Conservation (phyloP, 768 basidiomycete genomes). For the Chiua virens region DNA sequence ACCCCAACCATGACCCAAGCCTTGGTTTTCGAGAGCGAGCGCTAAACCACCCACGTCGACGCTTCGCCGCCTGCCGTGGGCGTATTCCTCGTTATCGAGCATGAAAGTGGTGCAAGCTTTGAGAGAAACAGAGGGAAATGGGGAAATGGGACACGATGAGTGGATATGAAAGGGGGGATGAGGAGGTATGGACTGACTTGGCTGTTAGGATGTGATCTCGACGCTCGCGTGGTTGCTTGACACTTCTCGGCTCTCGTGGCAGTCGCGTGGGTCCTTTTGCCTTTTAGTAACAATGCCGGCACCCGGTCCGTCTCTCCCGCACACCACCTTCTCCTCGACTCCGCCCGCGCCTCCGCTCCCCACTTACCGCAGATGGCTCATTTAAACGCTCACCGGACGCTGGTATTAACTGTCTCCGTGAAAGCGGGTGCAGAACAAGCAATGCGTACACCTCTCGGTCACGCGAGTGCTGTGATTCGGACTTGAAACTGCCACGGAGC, state of each 20-base stretch:
- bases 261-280: slow-evolving; percentile 28
- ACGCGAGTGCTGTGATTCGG: too few species aligned
- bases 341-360: too few species aligned
- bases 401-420: too few species aligned
- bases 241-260: slow-evolving; percentile 37
- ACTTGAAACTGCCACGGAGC: too few species aligned
- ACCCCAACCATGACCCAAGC: slow-evolving; percentile 72
- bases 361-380: too few species aligned
- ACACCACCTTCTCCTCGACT: background rate
- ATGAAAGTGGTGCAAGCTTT: slow-evolving; percentile 7
- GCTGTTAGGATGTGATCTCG: slow-evolving; percentile 28
- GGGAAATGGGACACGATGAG: background rate
- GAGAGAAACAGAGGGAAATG: background rate
- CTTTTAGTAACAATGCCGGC: slow-evolving; percentile 20
- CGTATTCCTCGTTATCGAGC: slow-evolving; percentile 30
- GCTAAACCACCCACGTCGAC: slow-evolving; percentile 90
- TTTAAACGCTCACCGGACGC: too few species aligned
- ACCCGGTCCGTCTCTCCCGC: slow-evolving; percentile 5
- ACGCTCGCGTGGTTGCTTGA: slow-evolving; percentile 37
- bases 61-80: slow-evolving; percentile 57
- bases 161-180: background rate
- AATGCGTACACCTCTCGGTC: too few species aligned
- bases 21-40: slow-evolving; percentile 65
- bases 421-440: too few species aligned
- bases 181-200: slow-evolving; percentile 6